Evolutionary conservation across 768 basidiomycete genomes (phyloP), one percentile per base, ranked within the genome.

Genomic region (Neoboletus brunneissimus): DNA sequence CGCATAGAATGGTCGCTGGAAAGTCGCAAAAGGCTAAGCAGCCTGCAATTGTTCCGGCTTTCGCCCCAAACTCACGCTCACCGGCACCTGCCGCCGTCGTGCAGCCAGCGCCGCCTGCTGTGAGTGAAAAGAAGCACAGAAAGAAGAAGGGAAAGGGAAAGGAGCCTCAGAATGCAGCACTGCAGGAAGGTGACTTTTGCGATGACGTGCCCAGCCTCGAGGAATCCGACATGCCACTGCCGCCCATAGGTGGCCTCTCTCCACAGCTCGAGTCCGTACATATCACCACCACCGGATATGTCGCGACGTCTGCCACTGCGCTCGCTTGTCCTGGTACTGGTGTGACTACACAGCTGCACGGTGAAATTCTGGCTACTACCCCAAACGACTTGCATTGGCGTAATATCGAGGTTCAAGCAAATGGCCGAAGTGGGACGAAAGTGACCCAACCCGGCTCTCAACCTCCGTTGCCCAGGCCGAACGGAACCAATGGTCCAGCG

Each of bases 371-470:
- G 41, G 79, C 79, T 46, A 81, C 82, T 35, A 82, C 83, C 34
- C 84, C 82, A 41, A 79, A 82, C 66, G 85, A 88, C 65, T 71
- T 87, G 40, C 84, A 84, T 62, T 76, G 80, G 65, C 79, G 78
- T 49, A 68, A 63, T 18, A 62, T 73, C 41, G 72, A 72, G 18
- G 53, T 66, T 22, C 72, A 68, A 64, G 44, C 64, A 23, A 62
- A 64, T 31, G 58, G 65, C 6, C 67, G 69, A 23, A 50, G 60
- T 48, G 62, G 75, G 48, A 38, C 57, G 55, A 70, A 71, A 58
- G 55, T 67, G 55, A 45, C 51, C 12, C 61, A 63, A 10, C 50
- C 55, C 4, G 42, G 37, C 47, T 29, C 54, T 29, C 66, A 68
- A 9, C n/a, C 51, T 34, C 57, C 64, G 1, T 56, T 71, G 0